These are phyloP conservation scores for Albugo candida DNA, from an alignment of 352 stramenopile species.

Conservation along the genomic window DNA sequence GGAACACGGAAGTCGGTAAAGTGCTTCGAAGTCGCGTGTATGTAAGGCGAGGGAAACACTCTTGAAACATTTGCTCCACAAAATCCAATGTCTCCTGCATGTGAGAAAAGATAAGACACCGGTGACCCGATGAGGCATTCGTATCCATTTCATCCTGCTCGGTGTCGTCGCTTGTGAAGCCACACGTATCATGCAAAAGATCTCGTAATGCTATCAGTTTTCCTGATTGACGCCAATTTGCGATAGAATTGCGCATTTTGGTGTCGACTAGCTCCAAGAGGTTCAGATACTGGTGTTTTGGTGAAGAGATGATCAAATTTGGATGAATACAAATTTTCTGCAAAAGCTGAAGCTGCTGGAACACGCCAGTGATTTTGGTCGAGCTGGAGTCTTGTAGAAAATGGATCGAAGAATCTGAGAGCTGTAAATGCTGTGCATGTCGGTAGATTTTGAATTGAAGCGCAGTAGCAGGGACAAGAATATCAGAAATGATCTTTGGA, in stretches of 20 bases:
- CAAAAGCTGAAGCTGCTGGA: conserved; percentile 57
- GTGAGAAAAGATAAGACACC: conserved; percentile 94
- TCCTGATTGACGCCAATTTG: conserved; percentile 67
- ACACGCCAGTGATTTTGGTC: conserved; percentile 12
- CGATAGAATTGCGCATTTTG: conserved; percentile 1
- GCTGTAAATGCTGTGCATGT: background rate
- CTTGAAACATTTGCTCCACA: conserved; percentile 77
- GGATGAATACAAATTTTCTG: conserved; percentile 92
- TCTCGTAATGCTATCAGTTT: conserved; percentile 80
- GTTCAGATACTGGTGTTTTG: background rate
- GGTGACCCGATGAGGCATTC: conserved; percentile 17
- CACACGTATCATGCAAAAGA: conserved; percentile 51
- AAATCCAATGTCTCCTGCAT: conserved; percentile 86
- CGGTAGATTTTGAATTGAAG: conserved; percentile 32
- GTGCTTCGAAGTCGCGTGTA: conserved; percentile 88
- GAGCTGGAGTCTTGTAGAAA: no score
- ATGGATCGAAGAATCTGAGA: background rate
- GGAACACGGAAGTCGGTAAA: conserved; percentile 51
- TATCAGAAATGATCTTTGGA: conserved; percentile 92
- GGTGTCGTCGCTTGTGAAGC: conserved; percentile 11
- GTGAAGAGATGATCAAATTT: conserved; percentile 28
- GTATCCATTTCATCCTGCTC: conserved; percentile 7
- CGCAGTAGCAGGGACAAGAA: conserved; percentile 76
- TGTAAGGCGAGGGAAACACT: conserved; percentile 31
- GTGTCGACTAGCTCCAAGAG: background rate